Base-by-base conservation (phyloP, 2,329 filamentous ascomycete species). In the Aschersonia sp. region DNA sequence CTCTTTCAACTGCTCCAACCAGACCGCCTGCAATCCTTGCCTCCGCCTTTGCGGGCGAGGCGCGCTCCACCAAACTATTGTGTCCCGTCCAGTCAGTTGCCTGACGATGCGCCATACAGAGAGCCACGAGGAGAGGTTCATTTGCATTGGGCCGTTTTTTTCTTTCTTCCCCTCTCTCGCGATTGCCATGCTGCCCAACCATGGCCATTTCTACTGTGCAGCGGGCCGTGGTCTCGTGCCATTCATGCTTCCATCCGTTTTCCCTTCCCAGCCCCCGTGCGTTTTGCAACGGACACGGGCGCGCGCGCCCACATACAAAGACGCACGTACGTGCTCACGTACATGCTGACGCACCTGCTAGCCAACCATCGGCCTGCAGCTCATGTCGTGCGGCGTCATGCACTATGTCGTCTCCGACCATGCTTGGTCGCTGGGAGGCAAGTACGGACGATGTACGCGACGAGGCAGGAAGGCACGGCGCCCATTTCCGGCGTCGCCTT, bases 361-460 rank as follows among this genome's bases (percentile, higher is more conserved):
- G n/a, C 44, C 44, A 45, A 45, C 44, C 44, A 39, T 32, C 39
- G 44, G 39, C 44, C 22, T 45, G 32, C 44, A 45, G 35, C 30
- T 40, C 32, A 30, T n/a, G 44, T 37, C 14, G 44, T n/a, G 35
- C 35, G 32, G 32, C 32, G 12, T 37, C 32, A 37, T 37, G 32
- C 32, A 37, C 8, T 37, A 22, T 22, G 2, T 22, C 22, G 22
- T 22, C 32, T 9, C 32, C 32, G 4, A 37, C 32, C 32, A 37
- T 12, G 32, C 8, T 37, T 8, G 32, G 3, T 22, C 22, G 22
- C 22, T 22, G 22, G 22, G 22, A 22, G 22, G 22, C 22, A 22
- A 22, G 22, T 22, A 22, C 22, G 22, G 22, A 22, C 22, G 22
- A 22, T 22, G 22, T 22, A 22, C 22, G 22, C 22, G 22, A 22